Evolutionary conservation across 1,284 basidiomycete species (phyloP), one percentile per base, ranked within the genome.

Genomic region (Puccinia coronata): DNA sequence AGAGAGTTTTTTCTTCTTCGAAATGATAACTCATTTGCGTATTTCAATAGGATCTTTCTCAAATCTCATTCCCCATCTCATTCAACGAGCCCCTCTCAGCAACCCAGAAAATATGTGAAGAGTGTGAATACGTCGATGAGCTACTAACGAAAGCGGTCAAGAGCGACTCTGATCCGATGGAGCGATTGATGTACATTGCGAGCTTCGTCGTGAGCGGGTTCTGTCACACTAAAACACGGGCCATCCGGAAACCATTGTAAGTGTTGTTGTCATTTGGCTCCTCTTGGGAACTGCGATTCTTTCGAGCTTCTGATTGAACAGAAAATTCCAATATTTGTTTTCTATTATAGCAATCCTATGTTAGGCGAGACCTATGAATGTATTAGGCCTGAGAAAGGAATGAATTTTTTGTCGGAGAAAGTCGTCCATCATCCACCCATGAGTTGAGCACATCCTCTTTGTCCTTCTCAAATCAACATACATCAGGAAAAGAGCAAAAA

Each of bases 31-130:
- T 2, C 25, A 16, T 53, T 49, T 18, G 34, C 34, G 57, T 71
- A 28, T 49, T 41, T 73, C 34, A 53, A 47, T 82, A 94, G 93
- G 93, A 95, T 86, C 87, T 95, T n/a, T 91, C 92, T 16, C 91
- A 91, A 61, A 92, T 96, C 53, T 89, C 92, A 0, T 90, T 96
- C 82, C 94, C 94, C 11, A 92, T 95, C 2, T 90, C 92, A 1
- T 94, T 95, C 87, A 96, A 96, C 84, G 94, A 96, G 84, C 94
- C 94, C 28, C 87, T 96, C 49, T 92, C 92, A 1, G 88, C 94
- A 28, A 88, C 95, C 9, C 93, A 96, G 86, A 89, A 86, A 36
- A 81, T 87, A 55, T 87, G 93, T 0, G 94, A 96, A 86, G 93
- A 95, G 84, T 85, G 94, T 25, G 94, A 96, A 87, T 95, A 95